Percentiles rank a stretch among this genome's conserved stretches.
phyloP scores from a whole-genome alignment of 371 early-diverging fungal species.

The Mucor indicus region DNA sequence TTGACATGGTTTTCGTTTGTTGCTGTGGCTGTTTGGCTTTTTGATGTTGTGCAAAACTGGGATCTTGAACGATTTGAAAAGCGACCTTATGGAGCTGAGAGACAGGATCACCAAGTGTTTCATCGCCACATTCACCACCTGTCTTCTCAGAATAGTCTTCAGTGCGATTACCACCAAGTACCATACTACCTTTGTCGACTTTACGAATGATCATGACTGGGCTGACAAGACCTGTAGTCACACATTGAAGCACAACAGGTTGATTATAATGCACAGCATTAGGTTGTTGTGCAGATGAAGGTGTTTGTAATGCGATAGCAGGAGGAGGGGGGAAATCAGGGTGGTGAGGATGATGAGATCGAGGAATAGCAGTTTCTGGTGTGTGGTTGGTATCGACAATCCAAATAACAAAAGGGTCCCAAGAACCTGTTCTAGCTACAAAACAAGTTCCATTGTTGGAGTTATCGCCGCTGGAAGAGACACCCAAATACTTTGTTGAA shows the following conservation, averaged over 20 bases:
- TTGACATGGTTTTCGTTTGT: slow-evolving; percentile 11
- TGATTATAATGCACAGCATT: slow-evolving; percentile 82
- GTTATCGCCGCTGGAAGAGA: slow-evolving; percentile 6
- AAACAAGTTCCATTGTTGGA: slow-evolving; percentile 64
- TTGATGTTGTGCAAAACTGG: slow-evolving; percentile 23
- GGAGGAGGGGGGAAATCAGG: slow-evolving; percentile 64
- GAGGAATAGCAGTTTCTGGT: slow-evolving; percentile 24
- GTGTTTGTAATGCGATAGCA: slow-evolving; percentile 67
- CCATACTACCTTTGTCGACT: slow-evolving; percentile 79
- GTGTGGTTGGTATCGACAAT: slow-evolving; percentile 62
- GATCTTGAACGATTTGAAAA: slow-evolving; percentile 68
- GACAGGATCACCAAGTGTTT: slow-evolving; percentile 63
- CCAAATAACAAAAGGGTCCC: slow-evolving; percentile 92
- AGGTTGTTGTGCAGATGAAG: slow-evolving; percentile 71
- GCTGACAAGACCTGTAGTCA: slow-evolving; percentile 78
- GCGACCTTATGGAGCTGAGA: slow-evolving; percentile 92
- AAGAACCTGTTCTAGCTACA: slow-evolving; percentile 73
- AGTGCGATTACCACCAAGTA: slow-evolving; percentile 55
- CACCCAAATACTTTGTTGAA: slow-evolving; percentile 80
- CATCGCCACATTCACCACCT: slow-evolving; percentile 51
- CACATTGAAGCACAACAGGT: slow-evolving; percentile 79
- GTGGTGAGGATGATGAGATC: slow-evolving; percentile 27
- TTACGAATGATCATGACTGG: slow-evolving; percentile 84
- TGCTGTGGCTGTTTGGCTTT: slow-evolving; percentile 12
- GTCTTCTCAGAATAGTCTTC: slow-evolving; percentile 43